phyloP scores from a whole-genome alignment of 2,329 filamentous ascomycete species.

The Verticillium tricorpus region DNA sequence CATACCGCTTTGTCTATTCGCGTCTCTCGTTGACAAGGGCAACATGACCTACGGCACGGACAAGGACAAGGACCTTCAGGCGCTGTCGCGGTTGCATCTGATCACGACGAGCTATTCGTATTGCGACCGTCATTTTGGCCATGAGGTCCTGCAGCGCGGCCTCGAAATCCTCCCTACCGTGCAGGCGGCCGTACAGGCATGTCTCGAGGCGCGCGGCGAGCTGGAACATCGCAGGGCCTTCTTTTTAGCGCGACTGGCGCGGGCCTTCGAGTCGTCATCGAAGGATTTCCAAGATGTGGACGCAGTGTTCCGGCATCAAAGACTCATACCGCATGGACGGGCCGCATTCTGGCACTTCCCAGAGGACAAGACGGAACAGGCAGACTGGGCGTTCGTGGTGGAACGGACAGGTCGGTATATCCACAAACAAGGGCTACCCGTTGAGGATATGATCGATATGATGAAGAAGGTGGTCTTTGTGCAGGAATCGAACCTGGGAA shows the following conservation, averaged over 20 bases:
- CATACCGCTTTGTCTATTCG: neutral
- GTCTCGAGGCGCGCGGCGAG: neutral
- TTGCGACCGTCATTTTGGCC: neutral
- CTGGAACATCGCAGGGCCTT: neutral
- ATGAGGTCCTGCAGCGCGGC: neutral
- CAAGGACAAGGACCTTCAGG: neutral
- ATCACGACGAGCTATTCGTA: neutral
- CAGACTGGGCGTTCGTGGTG: neutral
- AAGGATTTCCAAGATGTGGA: neutral
- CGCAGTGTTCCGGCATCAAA: neutral
- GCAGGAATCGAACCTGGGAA: neutral
- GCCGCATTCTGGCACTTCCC: neutral
- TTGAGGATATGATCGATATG: neutral
- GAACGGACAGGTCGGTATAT: neutral
- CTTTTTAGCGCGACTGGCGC: neutral
- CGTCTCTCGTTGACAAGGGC: neutral
- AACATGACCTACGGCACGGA: neutral
- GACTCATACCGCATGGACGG: neutral
- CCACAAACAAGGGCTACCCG: neutral
- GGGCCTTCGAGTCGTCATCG: neutral
- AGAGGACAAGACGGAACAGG: neutral
- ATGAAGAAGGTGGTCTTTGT: neutral
- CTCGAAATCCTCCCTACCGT: neutral
- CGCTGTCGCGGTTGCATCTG: neutral
- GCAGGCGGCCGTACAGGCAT: neutral